Evolutionary conservation across 768 basidiomycete genomes (phyloP), one percentile per base, ranked within the genome.

Genomic region (Leucocoprinus sp.): DNA sequence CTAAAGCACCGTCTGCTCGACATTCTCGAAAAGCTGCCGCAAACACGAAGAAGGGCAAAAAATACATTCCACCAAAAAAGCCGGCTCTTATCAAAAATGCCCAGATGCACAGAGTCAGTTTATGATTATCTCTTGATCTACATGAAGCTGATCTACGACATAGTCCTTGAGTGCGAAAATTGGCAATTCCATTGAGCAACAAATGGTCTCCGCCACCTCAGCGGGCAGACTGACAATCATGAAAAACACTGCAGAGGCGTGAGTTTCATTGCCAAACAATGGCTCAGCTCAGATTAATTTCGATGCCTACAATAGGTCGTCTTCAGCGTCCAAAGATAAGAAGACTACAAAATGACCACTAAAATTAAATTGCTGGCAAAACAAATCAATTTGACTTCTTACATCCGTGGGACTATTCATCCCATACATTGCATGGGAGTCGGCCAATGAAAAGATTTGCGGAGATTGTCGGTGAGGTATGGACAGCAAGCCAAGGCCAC

Each of bases 201-300:
- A 93, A 64, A 90, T 93, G 80, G 86, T 90, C 9, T 68, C 79
- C 39, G 91, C 91, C 5, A 93, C 93, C 2, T 91, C 88, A 4
- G 71, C 81, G 34, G 93, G 93, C 29, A 91, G 89, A 61, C 71
- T 97, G 50, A 89, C 89, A 22, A 92, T 97, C 60, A 91, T 97
- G 91, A 88, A 86, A 66, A 76, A 82, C 50, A 62, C 66, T 11
- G 69, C 62, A 29, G 72, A 77, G 52, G 57, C 54, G 72, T 75
- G 52, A 51, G 67, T 57, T 14, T 28, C 14, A 14, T 8, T 29
- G 21, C 31, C 24, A 17, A 4, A 14, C 31, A 4, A 4, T 31
- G 31, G 31, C 4, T 19, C 12, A 24, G 35, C 37, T 31, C 8
- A 8, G 33, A 34, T 36, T 35, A 29, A 52, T 31, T 44, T 18